Conservation (phyloP, 768 basidiomycete species). For the Daedaleopsis sinensis region DNA sequence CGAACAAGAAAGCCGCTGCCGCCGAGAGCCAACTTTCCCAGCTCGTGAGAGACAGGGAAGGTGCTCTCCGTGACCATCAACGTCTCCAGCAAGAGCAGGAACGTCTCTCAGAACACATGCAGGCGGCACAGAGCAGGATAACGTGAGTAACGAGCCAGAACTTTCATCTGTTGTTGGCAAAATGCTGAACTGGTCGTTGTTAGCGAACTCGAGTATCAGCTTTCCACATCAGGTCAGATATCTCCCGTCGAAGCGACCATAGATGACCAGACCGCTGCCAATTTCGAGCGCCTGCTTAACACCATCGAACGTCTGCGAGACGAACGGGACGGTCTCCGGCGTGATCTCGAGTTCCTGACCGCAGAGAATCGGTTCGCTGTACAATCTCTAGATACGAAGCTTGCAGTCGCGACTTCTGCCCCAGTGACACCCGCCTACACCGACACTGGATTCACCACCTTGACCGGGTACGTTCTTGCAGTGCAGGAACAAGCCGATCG, state of each 20-base stretch:
- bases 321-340: slow-evolving; percentile 65
- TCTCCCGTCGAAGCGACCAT: neutral
- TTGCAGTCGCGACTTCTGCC: slow-evolving; percentile 34
- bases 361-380: slow-evolving; percentile 66
- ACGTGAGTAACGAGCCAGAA: slow-evolving; percentile 3
- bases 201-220: slow-evolving; percentile 20
- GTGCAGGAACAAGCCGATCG: slow-evolving; percentile 14
- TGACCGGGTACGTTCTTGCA: slow-evolving; percentile 19
- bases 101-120: neutral
- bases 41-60: slow-evolving; percentile 59
- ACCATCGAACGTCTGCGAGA: slow-evolving; percentile 68
- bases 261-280: slow-evolving; percentile 21
- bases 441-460: slow-evolving; percentile 16
- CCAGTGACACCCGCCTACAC: slow-evolving; percentile 10
- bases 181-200: too few relatives aligned
- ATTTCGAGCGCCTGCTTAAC: slow-evolving; percentile 52
- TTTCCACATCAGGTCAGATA: slow-evolving; percentile 1
- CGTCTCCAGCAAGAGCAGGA: slow-evolving; percentile 8
- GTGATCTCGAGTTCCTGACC: slow-evolving; percentile 69
- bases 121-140: slow-evolving; percentile 1
- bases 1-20: slow-evolving; percentile 42
- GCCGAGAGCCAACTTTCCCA: slow-evolving; percentile 47
- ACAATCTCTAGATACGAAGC: slow-evolving; percentile 57
- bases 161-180: neutral
- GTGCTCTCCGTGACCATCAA: slow-evolving; percentile 39